Evolutionary conservation across 176 grass and related monocot genomes (phyloP).

Genomic region (Zizania latifolia): DNA sequence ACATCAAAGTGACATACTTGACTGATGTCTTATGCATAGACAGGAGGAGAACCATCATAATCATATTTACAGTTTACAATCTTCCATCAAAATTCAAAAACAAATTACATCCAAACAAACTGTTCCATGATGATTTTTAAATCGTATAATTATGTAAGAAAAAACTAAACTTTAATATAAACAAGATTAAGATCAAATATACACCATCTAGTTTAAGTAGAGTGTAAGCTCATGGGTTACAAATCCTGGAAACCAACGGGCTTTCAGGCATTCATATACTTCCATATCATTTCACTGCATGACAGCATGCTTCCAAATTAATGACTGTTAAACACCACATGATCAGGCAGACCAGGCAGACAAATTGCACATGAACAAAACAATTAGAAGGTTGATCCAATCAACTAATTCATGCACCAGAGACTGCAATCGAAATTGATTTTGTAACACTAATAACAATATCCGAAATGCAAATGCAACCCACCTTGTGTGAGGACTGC

Average conservation of each 20-base stretch:
- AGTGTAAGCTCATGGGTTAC: not conserved
- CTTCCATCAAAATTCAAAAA: not conserved
- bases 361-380: not conserved
- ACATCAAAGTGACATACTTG: not conserved
- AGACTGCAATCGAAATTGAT: not conserved
- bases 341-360: slow-evolving; percentile 4
- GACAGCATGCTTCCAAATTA: not conserved
- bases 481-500: slow-evolving; percentile 91
- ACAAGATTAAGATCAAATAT: too few relatives aligned
- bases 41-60: not conserved
- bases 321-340: not conserved
- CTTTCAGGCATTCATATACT: not conserved
- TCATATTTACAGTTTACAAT: not conserved
- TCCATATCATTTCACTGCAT: not conserved
- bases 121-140: not conserved
- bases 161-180: not conserved
- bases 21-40: not conserved
- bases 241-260: not conserved
- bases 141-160: not conserved
- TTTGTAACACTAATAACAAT: not conserved
- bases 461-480: not conserved
- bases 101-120: not conserved
- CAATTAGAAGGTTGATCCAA: not conserved
- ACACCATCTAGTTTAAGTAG: not conserved
- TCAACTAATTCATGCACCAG: not conserved